phyloP scores from a whole-genome alignment of 2,329 filamentous ascomycete species.

The Aspergillus udagawae region DNA sequence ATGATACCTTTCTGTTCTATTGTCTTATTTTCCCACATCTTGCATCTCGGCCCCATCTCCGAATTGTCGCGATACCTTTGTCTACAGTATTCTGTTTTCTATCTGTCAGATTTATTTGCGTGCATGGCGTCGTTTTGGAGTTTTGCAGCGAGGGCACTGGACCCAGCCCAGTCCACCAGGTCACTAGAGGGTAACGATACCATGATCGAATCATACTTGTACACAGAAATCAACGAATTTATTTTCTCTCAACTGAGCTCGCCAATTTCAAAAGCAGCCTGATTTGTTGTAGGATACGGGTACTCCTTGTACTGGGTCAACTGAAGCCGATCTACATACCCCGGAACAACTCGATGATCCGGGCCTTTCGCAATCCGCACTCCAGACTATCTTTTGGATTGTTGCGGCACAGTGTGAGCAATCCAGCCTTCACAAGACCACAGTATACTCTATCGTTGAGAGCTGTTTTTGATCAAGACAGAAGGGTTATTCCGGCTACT shows the following conservation, averaged over 20 bases:
- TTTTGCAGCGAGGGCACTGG: slow-evolving; percentile 8
- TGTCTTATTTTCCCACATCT: neutral
- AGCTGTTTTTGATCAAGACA: neutral
- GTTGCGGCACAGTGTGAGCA: neutral
- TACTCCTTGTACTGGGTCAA: neutral
- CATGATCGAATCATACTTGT: slow-evolving; percentile 3
- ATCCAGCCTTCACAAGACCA: neutral
- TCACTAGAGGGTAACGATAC: slow-evolving; percentile 11
- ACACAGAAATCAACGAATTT: neutral
- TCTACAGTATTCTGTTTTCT: neutral
- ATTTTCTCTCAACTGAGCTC: neutral
- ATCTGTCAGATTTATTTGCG: slow-evolving; percentile 7
- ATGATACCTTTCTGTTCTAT: slow-evolving; percentile 28
- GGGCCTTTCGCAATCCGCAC: slow-evolving; percentile 3
- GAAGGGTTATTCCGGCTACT: neutral
- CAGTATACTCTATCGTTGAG: neutral
- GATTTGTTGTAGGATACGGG: neutral
- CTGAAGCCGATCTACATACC: neutral
- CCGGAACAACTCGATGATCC: slow-evolving; percentile 17
- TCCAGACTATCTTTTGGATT: slow-evolving; percentile 4
- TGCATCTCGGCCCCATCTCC: neutral
- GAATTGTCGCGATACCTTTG: neutral
- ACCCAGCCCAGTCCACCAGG: slow-evolving; percentile 4
- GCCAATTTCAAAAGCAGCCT: neutral
- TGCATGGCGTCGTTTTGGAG: slow-evolving; percentile 13